These are phyloP conservation scores for Rhizophora mangle DNA, from an alignment of 345 rosid species.

Conservation along the genomic window DNA sequence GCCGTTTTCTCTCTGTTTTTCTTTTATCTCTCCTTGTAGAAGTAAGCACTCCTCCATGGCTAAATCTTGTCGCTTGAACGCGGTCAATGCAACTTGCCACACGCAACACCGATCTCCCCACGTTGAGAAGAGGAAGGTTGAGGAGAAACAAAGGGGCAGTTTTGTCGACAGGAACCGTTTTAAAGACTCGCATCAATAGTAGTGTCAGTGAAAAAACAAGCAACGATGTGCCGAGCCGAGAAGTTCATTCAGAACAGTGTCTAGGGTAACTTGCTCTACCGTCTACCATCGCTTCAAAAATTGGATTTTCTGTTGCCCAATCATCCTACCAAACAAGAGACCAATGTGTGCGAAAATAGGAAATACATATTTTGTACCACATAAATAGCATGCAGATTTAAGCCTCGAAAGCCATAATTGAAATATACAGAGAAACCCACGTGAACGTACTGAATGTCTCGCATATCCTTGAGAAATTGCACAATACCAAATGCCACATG, in stretches of 20 bases:
- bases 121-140: conserved; percentile 55
- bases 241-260: conserved; percentile 87
- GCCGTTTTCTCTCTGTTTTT: no score
- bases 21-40: no score
- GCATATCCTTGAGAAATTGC: conserved; percentile 25
- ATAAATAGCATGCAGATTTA: neutral
- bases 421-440: conserved; percentile 23
- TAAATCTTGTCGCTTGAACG: conserved; percentile 11
- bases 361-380: neutral
- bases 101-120: conserved; percentile 74
- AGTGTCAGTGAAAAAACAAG: conserved; percentile 70
- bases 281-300: no score
- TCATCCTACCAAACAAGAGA: no score
- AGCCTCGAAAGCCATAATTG: conserved; percentile 17
- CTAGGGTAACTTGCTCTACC: conserved; percentile 35
- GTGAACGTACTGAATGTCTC: conserved; percentile 6
- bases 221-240: conserved; percentile 64
- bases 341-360: neutral
- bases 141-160: conserved; percentile 78
- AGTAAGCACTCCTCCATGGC: conserved; percentile 30
- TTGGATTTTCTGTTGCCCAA: no score
- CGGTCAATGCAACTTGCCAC: conserved; percentile 86
- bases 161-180: conserved; percentile 75
- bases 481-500: conserved; percentile 25
- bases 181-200: conserved; percentile 87